Percentiles rank a stretch among this genome's conserved stretches.
Conservation (phyloP, 2,329 filamentous ascomycete genomes). For the Aspergillus fijiensis region DNA sequence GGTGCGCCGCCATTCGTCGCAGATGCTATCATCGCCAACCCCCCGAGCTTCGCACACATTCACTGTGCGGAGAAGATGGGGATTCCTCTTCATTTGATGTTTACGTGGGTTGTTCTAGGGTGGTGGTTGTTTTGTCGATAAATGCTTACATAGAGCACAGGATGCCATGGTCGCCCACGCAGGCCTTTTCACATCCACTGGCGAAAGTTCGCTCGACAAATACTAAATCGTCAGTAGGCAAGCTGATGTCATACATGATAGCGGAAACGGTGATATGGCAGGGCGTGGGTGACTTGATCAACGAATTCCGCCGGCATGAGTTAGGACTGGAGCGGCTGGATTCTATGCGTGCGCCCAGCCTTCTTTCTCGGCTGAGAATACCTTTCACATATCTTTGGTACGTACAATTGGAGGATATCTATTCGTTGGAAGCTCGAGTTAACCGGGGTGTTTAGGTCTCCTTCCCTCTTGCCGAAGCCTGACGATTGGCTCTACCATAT, state of each 20-base stretch:
- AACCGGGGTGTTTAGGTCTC: slow-evolving; percentile 51
- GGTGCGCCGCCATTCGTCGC: slow-evolving; percentile 68
- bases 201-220: slow-evolving; percentile 76
- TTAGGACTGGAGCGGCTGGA: slow-evolving; percentile 74
- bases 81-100: slow-evolving; percentile 78
- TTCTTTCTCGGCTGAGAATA: slow-evolving; percentile 70
- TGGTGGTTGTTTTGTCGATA: not conserved
- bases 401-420: not conserved
- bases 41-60: slow-evolving; percentile 71
- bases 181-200: slow-evolving; percentile 78
- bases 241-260: slow-evolving; percentile 75
- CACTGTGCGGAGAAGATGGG: slow-evolving; percentile 77
- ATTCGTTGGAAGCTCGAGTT: not conserved
- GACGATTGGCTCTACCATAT: slow-evolving; percentile 73
- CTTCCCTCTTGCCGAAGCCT: slow-evolving; percentile 71
- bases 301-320: slow-evolving; percentile 43
- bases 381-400: slow-evolving; percentile 86
- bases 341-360: slow-evolving; percentile 75
- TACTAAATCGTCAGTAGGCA: slow-evolving; percentile 68
- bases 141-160: slow-evolving; percentile 29
- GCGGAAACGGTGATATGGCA: slow-evolving; percentile 91
- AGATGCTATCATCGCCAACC: slow-evolving; percentile 78
- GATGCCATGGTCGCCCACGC: slow-evolving; percentile 85
- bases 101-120: slow-evolving; percentile 59
- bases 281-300: slow-evolving; percentile 78